A percentile compares a stretch with the other conserved stretches of the same genome.
phyloP scores from a whole-genome alignment of 2,329 filamentous ascomycete genomes.

The Nothophoma quercina region DNA sequence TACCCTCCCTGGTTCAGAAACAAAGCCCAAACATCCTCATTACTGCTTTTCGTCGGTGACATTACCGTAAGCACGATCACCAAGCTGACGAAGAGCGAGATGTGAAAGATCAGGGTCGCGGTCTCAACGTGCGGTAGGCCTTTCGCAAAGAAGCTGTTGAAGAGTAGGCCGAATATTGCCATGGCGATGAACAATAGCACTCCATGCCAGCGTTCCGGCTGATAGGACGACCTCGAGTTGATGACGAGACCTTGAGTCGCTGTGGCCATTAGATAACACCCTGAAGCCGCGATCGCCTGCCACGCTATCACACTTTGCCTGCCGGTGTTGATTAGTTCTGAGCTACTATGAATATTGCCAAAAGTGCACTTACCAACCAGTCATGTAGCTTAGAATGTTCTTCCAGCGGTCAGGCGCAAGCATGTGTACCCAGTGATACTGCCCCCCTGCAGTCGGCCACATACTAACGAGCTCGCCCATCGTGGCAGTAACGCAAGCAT shows the following conservation, averaged over 20 bases:
- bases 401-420: constrained; percentile 39
- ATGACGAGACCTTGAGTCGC: constrained; percentile 29
- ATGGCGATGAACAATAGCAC: constrained; percentile 29
- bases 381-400: constrained; percentile 3
- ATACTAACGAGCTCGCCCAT: constrained; percentile 24
- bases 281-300: constrained; percentile 39
- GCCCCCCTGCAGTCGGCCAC: background rate
- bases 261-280: constrained; percentile 20
- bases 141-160: constrained; percentile 51
- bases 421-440: constrained; percentile 43
- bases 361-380: background rate
- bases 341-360: background rate
- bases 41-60: constrained; percentile 43
- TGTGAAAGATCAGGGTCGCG: constrained; percentile 31
- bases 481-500: constrained; percentile 19
- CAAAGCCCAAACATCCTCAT: constrained; percentile 50
- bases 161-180: constrained; percentile 41
- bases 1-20: constrained; percentile 57
- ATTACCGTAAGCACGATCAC: constrained; percentile 58
- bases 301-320: constrained; percentile 49
- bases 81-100: constrained; percentile 53
- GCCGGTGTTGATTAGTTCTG: constrained; percentile 28
- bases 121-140: constrained; percentile 37
- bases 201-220: background rate
- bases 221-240: constrained; percentile 38